These are phyloP conservation scores for Cladobotryum mycophilum DNA, from an alignment of 2,329 filamentous ascomycete species.

Conservation along the genomic window DNA sequence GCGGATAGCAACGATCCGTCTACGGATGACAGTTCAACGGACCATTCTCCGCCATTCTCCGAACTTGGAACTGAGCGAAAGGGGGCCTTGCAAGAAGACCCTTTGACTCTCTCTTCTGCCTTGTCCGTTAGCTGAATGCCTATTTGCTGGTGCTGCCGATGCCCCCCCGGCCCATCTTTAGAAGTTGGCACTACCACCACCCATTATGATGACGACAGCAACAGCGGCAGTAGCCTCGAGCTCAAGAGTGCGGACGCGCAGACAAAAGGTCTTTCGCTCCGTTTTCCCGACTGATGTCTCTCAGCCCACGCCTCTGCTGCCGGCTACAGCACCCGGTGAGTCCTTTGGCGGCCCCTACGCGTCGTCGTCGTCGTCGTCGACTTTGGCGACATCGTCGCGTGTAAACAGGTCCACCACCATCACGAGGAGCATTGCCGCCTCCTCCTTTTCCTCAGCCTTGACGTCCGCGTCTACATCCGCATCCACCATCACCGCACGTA, in stretches of 20 bases:
- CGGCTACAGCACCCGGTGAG: constrained; percentile 37
- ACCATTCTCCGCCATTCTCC: too few species aligned
- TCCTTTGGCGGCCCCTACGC: constrained; percentile 38
- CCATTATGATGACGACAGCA: constrained; percentile 1
- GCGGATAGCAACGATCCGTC: too few species aligned
- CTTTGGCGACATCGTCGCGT: constrained; percentile 12
- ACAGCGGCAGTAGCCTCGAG: constrained; percentile 32
- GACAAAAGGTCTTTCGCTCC: constrained; percentile 46
- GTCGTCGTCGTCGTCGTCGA: constrained; percentile 14
- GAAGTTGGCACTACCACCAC: too few species aligned
- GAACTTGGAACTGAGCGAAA: too few species aligned
- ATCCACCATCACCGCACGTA: neutral
- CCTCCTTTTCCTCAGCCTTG: neutral
- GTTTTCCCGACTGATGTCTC: constrained; percentile 49
- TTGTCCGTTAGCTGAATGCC: too few species aligned
- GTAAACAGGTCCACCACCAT: constrained; percentile 14
- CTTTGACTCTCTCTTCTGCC: too few species aligned
- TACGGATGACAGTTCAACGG: too few species aligned
- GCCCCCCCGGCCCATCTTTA: too few species aligned
- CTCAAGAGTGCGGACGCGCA: constrained; percentile 38
- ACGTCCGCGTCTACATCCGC: constrained; percentile 7
- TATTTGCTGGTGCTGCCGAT: too few species aligned
- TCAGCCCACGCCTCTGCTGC: constrained; percentile 41
- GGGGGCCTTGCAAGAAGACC: too few species aligned
- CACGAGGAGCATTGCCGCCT: constrained; percentile 1